A percentile compares a stretch with the other conserved stretches of the same genome.
phyloP scores from a whole-genome alignment of 495 filamentous ascomycete genomes.

The Lophium mytilinum region DNA sequence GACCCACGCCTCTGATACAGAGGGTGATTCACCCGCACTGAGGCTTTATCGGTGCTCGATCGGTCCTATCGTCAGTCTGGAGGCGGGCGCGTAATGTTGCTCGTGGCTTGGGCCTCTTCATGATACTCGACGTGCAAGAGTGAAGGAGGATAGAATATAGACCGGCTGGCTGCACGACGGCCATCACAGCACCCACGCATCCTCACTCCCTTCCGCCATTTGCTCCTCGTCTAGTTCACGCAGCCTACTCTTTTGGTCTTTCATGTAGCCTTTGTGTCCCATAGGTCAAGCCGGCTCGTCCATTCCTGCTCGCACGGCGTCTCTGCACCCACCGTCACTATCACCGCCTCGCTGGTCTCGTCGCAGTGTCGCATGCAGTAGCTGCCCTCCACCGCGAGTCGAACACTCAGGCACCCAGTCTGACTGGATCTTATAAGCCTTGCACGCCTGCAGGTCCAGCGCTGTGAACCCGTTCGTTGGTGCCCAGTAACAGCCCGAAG shows the following conservation, averaged over 20 bases:
- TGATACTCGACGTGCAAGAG: background rate
- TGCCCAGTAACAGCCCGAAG: background rate
- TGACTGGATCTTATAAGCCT: too few relatives aligned
- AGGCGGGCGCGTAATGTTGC: conserved; percentile 20
- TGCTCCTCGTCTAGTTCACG: conserved; percentile 1
- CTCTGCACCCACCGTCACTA: too few relatives aligned
- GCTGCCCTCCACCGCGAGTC: too few relatives aligned
- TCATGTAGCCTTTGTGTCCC: background rate
- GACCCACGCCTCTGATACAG: conserved; percentile 18
- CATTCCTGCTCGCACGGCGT: background rate
- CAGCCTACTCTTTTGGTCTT: background rate
- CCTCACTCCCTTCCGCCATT: background rate
- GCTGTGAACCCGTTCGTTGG: too few relatives aligned
- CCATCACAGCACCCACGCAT: background rate
- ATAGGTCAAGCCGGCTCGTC: conserved; percentile 9
- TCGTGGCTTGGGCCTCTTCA: conserved; percentile 8
- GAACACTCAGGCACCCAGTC: too few relatives aligned
- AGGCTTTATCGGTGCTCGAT: conserved; percentile 14
- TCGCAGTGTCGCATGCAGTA: too few relatives aligned
- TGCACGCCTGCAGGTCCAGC: too few relatives aligned
- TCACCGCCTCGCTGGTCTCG: too few relatives aligned
- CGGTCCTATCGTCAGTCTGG: conserved; percentile 16
- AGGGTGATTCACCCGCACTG: conserved; percentile 11
- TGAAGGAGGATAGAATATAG: conserved; percentile 12
- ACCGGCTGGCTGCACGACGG: background rate